Conservation (phyloP, 148 eudicot genomes). For the Amaranthus hypochondriacus region DNA sequence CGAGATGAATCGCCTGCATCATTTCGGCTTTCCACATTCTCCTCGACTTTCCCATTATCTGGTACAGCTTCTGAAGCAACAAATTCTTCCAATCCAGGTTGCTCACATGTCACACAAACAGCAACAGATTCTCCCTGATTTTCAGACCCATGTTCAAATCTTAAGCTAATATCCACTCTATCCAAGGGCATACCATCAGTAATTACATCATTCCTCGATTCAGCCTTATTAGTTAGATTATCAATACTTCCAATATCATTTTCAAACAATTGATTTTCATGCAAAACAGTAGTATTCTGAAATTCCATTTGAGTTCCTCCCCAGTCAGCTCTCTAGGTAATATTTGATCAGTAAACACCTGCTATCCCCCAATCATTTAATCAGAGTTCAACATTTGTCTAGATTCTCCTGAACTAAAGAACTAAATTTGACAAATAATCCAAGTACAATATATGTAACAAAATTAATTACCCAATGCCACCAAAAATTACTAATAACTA, state of each 20-base stretch:
- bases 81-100: conserved; percentile 17
- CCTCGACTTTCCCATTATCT: conserved; percentile 15
- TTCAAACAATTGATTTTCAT: background rate
- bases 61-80: conserved; percentile 19
- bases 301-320: background rate
- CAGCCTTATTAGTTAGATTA: background rate
- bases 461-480: too few species aligned
- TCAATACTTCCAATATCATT: conserved; percentile 3
- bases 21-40: conserved; percentile 7
- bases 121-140: background rate
- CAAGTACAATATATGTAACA: too few species aligned
- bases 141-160: conserved; percentile 3
- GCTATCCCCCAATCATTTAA: background rate
- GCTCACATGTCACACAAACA: conserved; percentile 12
- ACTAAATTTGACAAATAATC: background rate
- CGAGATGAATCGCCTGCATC: conserved; percentile 13
- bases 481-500: too few species aligned
- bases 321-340: background rate
- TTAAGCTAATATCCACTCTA: background rate
- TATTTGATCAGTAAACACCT: background rate
- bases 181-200: background rate
- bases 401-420: background rate
- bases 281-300: background rate
- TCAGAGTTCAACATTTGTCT: background rate
- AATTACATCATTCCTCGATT: background rate